Base-by-base conservation (phyloP, 768 basidiomycete genomes). In the Cystobasidium onofrii region DNA sequence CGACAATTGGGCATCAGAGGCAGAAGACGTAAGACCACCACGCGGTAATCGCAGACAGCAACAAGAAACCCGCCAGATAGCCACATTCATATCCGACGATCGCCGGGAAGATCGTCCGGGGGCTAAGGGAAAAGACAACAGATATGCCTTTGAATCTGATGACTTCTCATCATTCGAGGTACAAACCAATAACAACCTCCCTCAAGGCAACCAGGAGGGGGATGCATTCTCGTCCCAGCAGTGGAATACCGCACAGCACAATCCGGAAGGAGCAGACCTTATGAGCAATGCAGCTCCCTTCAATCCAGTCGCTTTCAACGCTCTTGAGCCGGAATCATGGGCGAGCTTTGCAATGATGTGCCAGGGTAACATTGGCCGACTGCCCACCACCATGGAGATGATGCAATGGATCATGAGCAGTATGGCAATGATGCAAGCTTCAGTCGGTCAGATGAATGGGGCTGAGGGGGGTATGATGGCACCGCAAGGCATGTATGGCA, bases 291-390 rank as follows among this genome's bases (percentile, higher is more conserved):
- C 69, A 1, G 34, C 25, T 31, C 34, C 69, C 2, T 71, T 71
- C 55, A 55, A 71, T 29, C 3, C 36, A 23, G 18, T 3, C 9
- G 17, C 27, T 33, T 71, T 71, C 44, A 44, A 60, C 36, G 10
- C 69, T 4, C 33, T 71, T n/a, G 43, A 60, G 50, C 36, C 69
- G 12, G 69, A 55, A 23, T 55, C 69, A 1, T 71, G 69, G 69
- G 69, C 69, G 4, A 44, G 69, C 54, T 71, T 71, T 29, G 69
- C 69, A 4, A 41, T 55, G 4, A 55, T 71, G 50, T 71, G 69
- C 39, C 25, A 36, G 39, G 50, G 36, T 18, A 71, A 33, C 20
- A 33, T 57, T 9, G 69, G 69, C 69, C 33, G 55, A 17, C 52
- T 57, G 25, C 69, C 69, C 1, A 57, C 15, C 31, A 71, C 60